Evolutionary conservation across 2,329 filamentous ascomycete species (phyloP), one percentile per base, ranked within the genome.

Genomic region (Aphanoascus verrucosus): DNA sequence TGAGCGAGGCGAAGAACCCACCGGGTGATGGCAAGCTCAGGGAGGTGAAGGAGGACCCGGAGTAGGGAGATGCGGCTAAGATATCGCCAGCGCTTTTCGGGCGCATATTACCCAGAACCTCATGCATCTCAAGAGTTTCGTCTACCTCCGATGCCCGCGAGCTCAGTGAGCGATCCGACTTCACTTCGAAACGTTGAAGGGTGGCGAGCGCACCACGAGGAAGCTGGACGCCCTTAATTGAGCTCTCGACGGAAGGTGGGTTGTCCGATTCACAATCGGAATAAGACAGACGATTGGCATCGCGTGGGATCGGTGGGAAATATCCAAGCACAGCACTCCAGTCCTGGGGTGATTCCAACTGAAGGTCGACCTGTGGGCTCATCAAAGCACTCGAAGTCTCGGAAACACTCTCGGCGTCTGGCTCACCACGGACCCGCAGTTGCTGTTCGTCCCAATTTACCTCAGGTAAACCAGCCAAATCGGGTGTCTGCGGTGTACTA

Each of bases 11-110:
- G 69, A 96, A 96, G 75, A 96, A 96, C 0, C 86, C 88, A 23
- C 88, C 85, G 0, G 91, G 91, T 0, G 91, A 96, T 5, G 90
- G 91, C 34, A 97, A 89, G 23, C 90, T 90, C 17, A 96, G 78
- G 55, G 80, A 83, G 17, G 86, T 90, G 57, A 96, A 77, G 38
- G 84, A 86, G 53, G 84, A 83, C 12, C 83, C 74, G 12, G 83
- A 84, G 54, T 76, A 69, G 54, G 75, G 77, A 42, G 80, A 79
- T 7, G 76, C 71, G 8, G 79, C 74, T 0, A 73, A 74, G 17
- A 67, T 65, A 40, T 72, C 67, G 46, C 73, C 67, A 9, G 70
- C 68, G 55, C 69, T 75, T 19, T 65, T 69, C 34, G 67, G 71
- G 35, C 71, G 59, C 78, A 70, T 58, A 71, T 75, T 43, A 71